These are phyloP conservation scores for Hyparrhenia diplandra DNA, from an alignment of 176 grass and related monocot species.

Conservation along the genomic window DNA sequence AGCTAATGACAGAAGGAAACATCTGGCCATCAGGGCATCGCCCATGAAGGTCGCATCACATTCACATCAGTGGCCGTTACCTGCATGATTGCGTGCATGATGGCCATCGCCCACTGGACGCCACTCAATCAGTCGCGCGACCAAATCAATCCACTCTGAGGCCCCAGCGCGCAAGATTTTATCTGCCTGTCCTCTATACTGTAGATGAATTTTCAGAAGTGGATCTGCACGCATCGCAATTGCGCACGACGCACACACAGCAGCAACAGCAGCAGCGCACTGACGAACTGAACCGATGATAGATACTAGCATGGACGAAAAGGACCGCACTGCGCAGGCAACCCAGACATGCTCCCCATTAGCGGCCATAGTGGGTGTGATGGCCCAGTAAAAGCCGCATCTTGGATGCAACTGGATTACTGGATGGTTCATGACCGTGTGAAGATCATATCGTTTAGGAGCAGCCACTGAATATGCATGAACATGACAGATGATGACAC, in stretches of 20 bases:
- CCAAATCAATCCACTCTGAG: neutral
- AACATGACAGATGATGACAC: neutral
- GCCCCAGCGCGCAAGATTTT: neutral
- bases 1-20: neutral
- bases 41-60: constrained; percentile 22
- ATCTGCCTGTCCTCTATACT: neutral
- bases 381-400: constrained; percentile 19
- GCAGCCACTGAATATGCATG: neutral
- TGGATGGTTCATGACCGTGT: neutral
- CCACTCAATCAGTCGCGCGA: neutral
- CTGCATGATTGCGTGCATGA: neutral
- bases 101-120: constrained; percentile 12
- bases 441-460: neutral
- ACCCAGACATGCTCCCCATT: constrained; percentile 27
- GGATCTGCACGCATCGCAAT: constrained; percentile 14
- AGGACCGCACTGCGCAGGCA: constrained; percentile 30
- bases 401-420: constrained; percentile 24
- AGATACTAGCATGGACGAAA: constrained; percentile 18
- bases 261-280: neutral
- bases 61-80: constrained; percentile 27
- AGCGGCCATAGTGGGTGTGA: constrained; percentile 19
- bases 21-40: neutral
- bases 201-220: neutral
- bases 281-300: neutral
- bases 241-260: neutral